A percentile compares a stretch with the other conserved stretches of the same genome.
phyloP scores from a whole-genome alignment of 2,329 filamentous ascomycete species.

The Arthrobotrys sinensis region DNA sequence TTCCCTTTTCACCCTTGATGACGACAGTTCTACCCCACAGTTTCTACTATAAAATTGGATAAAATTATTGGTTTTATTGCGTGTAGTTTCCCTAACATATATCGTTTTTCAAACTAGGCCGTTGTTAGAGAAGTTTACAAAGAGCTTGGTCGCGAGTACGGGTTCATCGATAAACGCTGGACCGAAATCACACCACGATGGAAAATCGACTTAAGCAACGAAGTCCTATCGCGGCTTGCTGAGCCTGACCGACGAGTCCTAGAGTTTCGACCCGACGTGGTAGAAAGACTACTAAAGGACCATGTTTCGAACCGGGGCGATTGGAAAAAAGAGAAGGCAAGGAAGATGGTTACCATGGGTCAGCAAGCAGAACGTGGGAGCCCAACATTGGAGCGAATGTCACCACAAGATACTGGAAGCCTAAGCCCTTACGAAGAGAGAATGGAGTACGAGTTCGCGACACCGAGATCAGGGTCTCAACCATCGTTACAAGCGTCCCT shows the following conservation, averaged over 20 bases:
- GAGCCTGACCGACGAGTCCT: constrained; percentile 55
- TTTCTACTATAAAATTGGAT: not conserved
- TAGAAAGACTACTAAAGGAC: constrained; percentile 54
- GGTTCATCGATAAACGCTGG: constrained; percentile 60
- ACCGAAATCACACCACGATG: constrained; percentile 59
- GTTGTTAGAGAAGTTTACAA: constrained; percentile 60
- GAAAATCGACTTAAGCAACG: constrained; percentile 58
- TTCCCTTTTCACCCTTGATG: not conserved
- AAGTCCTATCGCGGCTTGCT: constrained; percentile 47
- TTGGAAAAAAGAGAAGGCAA: constrained; percentile 58
- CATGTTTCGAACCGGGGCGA: constrained; percentile 57
- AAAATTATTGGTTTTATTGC: not conserved
- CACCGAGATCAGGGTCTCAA: constrained; percentile 30
- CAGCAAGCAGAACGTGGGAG: constrained; percentile 39
- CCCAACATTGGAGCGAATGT: constrained; percentile 36
- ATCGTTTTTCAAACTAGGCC: constrained; percentile 16
- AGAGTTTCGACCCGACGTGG: constrained; percentile 48
- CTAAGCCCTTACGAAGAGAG: constrained; percentile 44
- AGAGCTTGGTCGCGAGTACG: constrained; percentile 59
- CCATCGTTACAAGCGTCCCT: constrained; percentile 37
- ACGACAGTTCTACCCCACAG: not conserved
- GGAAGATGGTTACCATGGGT: constrained; percentile 30
- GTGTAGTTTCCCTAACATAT: constrained; percentile 33
- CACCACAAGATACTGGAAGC: constrained; percentile 35
- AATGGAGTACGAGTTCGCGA: constrained; percentile 46